Percentiles rank a stretch among this genome's conserved stretches.
Conservation (phyloP, 1,284 basidiomycete genomes). For the Retiboletus flavoniger region DNA sequence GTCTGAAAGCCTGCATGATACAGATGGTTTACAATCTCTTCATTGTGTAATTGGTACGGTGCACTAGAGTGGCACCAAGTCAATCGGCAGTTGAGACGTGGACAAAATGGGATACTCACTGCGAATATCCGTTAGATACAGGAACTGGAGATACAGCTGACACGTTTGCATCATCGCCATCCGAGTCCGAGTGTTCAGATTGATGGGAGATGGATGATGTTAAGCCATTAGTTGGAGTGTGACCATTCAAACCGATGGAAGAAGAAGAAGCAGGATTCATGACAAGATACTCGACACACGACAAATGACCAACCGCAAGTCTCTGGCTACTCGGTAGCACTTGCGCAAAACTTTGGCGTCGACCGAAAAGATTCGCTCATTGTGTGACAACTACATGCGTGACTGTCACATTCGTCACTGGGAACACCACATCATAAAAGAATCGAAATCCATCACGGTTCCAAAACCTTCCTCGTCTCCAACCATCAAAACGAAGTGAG, state of each 20-base stretch:
- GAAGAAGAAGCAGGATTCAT: slow-evolving; percentile 29
- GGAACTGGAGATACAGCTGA: slow-evolving; percentile 24
- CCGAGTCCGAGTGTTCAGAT: slow-evolving; percentile 23
- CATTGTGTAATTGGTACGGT: slow-evolving; percentile 59
- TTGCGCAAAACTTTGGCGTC: slow-evolving; percentile 2
- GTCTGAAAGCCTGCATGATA: slow-evolving; percentile 77
- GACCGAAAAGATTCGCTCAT: slow-evolving; percentile 25
- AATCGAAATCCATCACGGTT: slow-evolving; percentile 38
- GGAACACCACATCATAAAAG: slow-evolving; percentile 35
- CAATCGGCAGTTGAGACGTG: slow-evolving; percentile 9
- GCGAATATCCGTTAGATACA: slow-evolving; percentile 39
- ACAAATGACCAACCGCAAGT: slow-evolving; percentile 4
- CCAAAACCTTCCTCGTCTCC: slow-evolving; percentile 38
- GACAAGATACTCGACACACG: slow-evolving; percentile 3
- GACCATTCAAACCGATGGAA: slow-evolving; percentile 22
- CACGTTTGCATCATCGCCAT: slow-evolving; percentile 22
- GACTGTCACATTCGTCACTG: slow-evolving; percentile 23
- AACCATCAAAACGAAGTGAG: slow-evolving; percentile 57
- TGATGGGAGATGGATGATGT: slow-evolving; percentile 15
- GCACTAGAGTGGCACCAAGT: slow-evolving; percentile 33
- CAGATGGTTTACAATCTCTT: slow-evolving; percentile 71
- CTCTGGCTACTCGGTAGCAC: slow-evolving; percentile 1
- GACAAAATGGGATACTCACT: slow-evolving; percentile 38
- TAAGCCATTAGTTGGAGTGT: slow-evolving; percentile 26
- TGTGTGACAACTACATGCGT: slow-evolving; percentile 24